phyloP scores from a whole-genome alignment of 2,329 filamentous ascomycete species.

The Fusarium secorum region DNA sequence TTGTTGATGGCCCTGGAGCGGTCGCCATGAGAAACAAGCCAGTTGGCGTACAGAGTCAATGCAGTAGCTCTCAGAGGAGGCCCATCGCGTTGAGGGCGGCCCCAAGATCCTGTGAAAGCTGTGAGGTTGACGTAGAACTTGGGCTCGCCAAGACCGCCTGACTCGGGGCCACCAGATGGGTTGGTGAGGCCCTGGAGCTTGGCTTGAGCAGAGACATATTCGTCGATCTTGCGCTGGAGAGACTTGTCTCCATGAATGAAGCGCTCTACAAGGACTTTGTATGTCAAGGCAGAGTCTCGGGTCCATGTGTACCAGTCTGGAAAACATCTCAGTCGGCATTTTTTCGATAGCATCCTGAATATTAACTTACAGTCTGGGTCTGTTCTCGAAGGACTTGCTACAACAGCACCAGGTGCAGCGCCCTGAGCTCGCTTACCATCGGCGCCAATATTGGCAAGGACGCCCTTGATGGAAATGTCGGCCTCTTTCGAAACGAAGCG shows the following conservation, averaged over 20 bases:
- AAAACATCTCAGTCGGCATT: background rate
- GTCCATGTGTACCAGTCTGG: constrained; percentile 82
- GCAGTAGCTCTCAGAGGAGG: constrained; percentile 78
- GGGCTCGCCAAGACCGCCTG: constrained; percentile 69
- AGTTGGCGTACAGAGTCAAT: constrained; percentile 73
- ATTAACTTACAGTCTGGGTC: constrained; percentile 52
- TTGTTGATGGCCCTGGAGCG: constrained; percentile 59
- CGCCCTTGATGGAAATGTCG: constrained; percentile 28
- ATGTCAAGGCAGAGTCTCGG: constrained; percentile 73
- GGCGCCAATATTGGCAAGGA: constrained; percentile 60
- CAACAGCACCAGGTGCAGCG: constrained; percentile 58
- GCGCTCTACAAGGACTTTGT: constrained; percentile 72
- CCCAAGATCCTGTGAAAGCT: constrained; percentile 73
- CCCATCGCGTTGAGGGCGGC: constrained; percentile 77
- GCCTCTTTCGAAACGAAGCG: constrained; percentile 31
- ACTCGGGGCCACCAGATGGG: constrained; percentile 66
- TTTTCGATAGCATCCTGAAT: accelerated
- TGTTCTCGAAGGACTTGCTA: constrained; percentile 61
- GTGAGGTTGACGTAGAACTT: constrained; percentile 73
- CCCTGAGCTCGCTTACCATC: constrained; percentile 57
- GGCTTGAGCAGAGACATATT: constrained; percentile 73
- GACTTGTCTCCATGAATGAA: constrained; percentile 65
- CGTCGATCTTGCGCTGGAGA: constrained; percentile 67
- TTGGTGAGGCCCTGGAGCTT: constrained; percentile 70
- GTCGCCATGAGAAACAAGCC: constrained; percentile 70